Evolutionary conservation across 2,329 filamentous ascomycete genomes (phyloP).

Genomic region (Penicillium sp.): DNA sequence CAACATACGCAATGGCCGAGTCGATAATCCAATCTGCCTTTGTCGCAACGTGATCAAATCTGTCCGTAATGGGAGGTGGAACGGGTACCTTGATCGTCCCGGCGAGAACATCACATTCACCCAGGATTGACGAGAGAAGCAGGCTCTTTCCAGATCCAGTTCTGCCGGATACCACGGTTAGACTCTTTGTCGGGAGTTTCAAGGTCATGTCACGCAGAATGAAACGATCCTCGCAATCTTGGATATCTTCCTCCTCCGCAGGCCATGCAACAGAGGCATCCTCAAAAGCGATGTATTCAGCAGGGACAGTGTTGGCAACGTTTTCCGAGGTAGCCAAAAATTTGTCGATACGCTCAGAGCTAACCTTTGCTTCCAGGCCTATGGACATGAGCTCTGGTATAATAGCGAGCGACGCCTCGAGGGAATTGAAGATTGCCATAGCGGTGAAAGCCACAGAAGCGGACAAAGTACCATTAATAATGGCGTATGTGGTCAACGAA

Average conservation of each 20-base stretch:
- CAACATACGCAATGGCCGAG: conserved; percentile 66
- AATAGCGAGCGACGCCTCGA: conserved; percentile 68
- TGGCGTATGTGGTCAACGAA: conserved; percentile 66
- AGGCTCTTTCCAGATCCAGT: conserved; percentile 77
- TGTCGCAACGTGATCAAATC: conserved; percentile 62
- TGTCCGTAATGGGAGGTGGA: conserved; percentile 44
- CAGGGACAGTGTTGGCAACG: conserved; percentile 59
- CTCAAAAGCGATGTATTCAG: conserved; percentile 62
- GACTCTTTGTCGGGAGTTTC: conserved; percentile 63
- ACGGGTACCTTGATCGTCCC: conserved; percentile 55
- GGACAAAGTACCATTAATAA: conserved; percentile 59
- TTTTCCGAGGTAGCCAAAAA: conserved; percentile 68
- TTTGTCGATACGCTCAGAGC: conserved; percentile 66
- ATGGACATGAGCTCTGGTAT: conserved; percentile 72
- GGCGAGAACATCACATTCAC: conserved; percentile 67
- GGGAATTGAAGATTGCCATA: conserved; percentile 66
- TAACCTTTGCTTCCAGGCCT: conserved; percentile 70
- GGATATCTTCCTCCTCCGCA: conserved; percentile 58
- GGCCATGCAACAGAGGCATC: conserved; percentile 68
- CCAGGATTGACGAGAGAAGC: conserved; percentile 69
- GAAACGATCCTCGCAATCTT: conserved; percentile 57
- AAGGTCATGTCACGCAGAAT: conserved; percentile 63
- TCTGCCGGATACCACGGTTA: conserved; percentile 73
- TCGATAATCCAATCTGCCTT: conserved; percentile 48
- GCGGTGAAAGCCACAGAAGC: conserved; percentile 78